These are phyloP conservation scores for Curvularia eragrostidis DNA, from an alignment of 2,329 filamentous ascomycete genomes.

Conservation along the genomic window DNA sequence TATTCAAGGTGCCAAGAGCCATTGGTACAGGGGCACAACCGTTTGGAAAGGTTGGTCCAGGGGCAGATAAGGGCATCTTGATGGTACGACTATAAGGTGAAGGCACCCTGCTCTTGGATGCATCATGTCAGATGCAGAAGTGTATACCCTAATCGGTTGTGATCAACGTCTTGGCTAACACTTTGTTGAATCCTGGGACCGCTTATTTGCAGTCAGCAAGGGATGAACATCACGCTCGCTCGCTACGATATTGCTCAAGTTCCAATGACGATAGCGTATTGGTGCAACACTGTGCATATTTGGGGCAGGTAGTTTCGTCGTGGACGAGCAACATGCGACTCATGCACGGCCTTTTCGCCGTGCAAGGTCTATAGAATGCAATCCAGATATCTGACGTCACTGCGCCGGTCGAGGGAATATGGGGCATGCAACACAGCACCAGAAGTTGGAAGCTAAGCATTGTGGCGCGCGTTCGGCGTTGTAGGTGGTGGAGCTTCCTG, in stretches of 20 bases:
- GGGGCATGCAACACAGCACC: constrained; percentile 6
- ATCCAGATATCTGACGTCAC: constrained; percentile 16
- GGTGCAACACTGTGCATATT: neutral
- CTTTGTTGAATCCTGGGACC: constrained; percentile 8
- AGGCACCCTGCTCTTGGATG: constrained; percentile 23
- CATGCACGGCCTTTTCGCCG: constrained; percentile 10
- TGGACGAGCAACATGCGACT: neutral
- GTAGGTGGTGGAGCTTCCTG: constrained; percentile 1
- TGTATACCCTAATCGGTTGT: constrained; percentile 15
- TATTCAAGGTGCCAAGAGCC: constrained; percentile 1
- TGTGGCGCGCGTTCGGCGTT: constrained; percentile 13
- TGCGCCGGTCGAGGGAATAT: constrained; percentile 19
- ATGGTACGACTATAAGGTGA: constrained; percentile 26
- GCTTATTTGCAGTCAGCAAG: neutral
- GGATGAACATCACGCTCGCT: neutral
- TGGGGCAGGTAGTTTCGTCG: neutral
- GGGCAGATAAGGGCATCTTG: neutral
- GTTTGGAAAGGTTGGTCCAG: constrained; percentile 5
- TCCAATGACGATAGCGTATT: neutral
- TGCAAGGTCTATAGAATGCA: constrained; percentile 16
- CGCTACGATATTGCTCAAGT: neutral
- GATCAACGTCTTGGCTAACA: constrained; percentile 22
- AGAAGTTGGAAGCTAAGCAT: constrained; percentile 9
- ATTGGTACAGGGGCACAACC: constrained; percentile 2
- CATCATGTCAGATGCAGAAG: constrained; percentile 27